These are phyloP conservation scores for Paramecium tetraurelia DNA, from an alignment of 73 alveolate species.

Conservation along the genomic window DNA sequence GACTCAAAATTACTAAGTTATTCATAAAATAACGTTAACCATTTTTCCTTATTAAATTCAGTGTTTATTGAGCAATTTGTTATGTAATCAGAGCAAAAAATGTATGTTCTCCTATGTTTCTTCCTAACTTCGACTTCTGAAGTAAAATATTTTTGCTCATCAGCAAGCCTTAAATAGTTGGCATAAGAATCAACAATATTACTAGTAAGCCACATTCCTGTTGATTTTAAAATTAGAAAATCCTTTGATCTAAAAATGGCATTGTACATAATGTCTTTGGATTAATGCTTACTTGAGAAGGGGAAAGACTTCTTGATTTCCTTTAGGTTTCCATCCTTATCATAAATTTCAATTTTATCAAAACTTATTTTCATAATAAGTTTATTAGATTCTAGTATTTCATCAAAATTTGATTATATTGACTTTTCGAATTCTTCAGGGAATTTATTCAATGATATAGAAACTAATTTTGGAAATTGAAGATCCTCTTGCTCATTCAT, in stretches of 20 bases:
- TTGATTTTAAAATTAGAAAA: background rate
- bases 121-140: background rate
- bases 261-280: background rate
- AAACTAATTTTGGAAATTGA: background rate
- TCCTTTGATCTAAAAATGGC: background rate
- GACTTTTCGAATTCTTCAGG: background rate
- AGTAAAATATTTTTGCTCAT: background rate
- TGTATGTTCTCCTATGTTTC: background rate
- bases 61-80: background rate
- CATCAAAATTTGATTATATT: background rate
- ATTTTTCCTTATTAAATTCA: background rate
- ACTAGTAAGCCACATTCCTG: background rate
- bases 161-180: background rate
- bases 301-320: background rate
- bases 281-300: background rate
- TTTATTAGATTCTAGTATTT: background rate
- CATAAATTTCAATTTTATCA: background rate
- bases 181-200: background rate
- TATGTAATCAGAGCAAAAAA: background rate
- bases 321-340: background rate
- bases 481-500: background rate
- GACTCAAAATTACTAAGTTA: background rate
- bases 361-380: background rate
- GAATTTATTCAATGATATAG: background rate
- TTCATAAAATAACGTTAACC: background rate